Evolutionary conservation across 1,284 basidiomycete species (phyloP).

Genomic region (Phellopilus nigrolimitatus): DNA sequence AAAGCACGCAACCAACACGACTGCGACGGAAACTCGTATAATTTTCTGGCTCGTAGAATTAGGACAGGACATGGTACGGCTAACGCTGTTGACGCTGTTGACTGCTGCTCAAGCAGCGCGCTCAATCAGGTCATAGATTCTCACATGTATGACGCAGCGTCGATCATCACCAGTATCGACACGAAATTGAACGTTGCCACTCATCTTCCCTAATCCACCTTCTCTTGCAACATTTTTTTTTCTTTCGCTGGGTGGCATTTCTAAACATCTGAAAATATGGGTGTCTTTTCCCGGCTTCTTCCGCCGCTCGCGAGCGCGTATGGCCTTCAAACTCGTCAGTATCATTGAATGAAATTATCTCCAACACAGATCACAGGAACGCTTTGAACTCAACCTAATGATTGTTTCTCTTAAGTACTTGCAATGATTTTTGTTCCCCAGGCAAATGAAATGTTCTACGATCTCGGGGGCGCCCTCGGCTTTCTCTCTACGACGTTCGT

Average conservation of each 20-base stretch:
- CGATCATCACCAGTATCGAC: no score
- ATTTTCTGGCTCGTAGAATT: no score
- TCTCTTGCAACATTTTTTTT: background rate
- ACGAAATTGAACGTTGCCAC: no score
- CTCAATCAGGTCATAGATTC: no score
- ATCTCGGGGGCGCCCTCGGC: constrained; percentile 59
- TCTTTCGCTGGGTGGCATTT: no score
- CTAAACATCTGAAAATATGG: constrained; percentile 27
- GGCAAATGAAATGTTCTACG: constrained; percentile 53
- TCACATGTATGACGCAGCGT: no score
- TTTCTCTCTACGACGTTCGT: constrained; percentile 60
- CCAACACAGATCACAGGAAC: background rate
- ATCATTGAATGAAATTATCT: background rate
- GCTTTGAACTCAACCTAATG: background rate
- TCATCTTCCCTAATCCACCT: background rate
- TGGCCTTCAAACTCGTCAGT: constrained; percentile 35
- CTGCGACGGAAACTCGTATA: no score
- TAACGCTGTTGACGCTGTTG: no score
- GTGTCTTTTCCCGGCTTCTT: constrained; percentile 35
- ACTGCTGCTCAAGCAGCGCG: no score
- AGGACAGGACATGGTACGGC: no score
- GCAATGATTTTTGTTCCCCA: constrained; percentile 54
- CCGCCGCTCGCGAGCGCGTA: constrained; percentile 35
- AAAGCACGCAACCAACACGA: no score
- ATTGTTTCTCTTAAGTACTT: constrained; percentile 37